Conservation (phyloP, 805 yeast species). For the Candida koratica region DNA sequence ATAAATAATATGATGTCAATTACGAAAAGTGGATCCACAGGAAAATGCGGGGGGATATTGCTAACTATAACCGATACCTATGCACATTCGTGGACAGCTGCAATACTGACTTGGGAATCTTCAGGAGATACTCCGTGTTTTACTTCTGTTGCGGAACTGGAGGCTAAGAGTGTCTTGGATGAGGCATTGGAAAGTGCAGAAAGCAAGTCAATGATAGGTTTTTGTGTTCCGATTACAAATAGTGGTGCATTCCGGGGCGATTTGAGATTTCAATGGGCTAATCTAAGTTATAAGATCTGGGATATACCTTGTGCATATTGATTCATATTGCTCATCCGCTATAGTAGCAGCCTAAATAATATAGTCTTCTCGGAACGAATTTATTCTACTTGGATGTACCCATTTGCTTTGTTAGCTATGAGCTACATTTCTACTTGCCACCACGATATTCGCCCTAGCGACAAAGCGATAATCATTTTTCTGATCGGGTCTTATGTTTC, state of each 20-base stretch:
- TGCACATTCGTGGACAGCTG: neutral
- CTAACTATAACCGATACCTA: conserved; percentile 1
- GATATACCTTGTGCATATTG: neutral
- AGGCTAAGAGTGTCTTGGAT: neutral
- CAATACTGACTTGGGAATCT: conserved; percentile 2
- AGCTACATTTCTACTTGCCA: no score
- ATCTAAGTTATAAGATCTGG: neutral
- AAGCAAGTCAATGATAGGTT: neutral
- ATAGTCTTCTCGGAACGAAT: neutral
- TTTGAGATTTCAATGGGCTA: conserved; percentile 1
- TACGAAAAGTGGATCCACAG: conserved; percentile 1
- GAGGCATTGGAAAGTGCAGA: neutral
- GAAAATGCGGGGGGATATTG: conserved; percentile 2
- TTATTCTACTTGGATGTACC: neutral
- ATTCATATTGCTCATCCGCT: neutral
- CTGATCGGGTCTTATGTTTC: no score
- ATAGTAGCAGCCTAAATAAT: neutral
- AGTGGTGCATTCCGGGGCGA: neutral
- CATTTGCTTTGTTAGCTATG: no score
- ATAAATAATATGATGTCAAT: conserved; percentile 1
- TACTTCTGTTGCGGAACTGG: neutral
- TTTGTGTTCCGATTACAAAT: neutral
- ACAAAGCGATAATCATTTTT: no score
- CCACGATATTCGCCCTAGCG: no score
- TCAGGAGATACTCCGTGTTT: neutral